Base-by-base conservation (phyloP, 2,329 filamentous ascomycete species). In the Gnomoniopsis smithogilvyi region DNA sequence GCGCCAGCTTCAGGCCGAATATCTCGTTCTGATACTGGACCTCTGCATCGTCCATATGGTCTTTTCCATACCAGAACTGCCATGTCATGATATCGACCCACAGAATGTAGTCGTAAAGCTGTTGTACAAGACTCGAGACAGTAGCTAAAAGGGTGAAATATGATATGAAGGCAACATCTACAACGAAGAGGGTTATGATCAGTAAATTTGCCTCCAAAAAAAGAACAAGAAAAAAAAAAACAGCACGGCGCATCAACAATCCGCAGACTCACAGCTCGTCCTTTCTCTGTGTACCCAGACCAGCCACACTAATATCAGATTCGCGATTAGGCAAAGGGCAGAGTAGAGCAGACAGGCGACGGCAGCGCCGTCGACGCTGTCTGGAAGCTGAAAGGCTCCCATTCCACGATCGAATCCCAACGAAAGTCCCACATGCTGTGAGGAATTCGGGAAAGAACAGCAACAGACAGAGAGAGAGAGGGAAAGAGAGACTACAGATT, bases 351-450 rank as follows among this genome's bases (percentile, higher is more conserved):
- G 51, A 22, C 59, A 61, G 17, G 45, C 59, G 36, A 58, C 46
- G 58, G 59, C 59, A 51, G 57, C 55, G 51, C 51, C 59, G 24
- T 54, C 30, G 51, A 61, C 59, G 55, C 59, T 61, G 51, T 55
- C 59, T 24, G 59, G 59, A 58, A 61, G 59, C 59, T 61, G 59
- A 58, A 61, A 61, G 59, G 59, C 59, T 43, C 59, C 59, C 59
- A 61, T 61, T 56, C 54, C 59, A 61, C 51, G 54, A 41, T 56
- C 34, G 24, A 54, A 26, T 54, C 51, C 56, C 24, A 33, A 15
- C 46, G 24, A 17, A 56, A 22, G 19, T 33, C 24, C 8, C 45
- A 50, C 46, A 45, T 45, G 46, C 46, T 45, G 47, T 38, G 14
- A 33, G 47, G 17, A n/a, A n/a, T n/a, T 10, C 30, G 47, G 22